Evolutionary conservation across 305 asterid species (phyloP), one percentile per base, ranked within the genome.

Genomic region (Solanum hybrid): DNA sequence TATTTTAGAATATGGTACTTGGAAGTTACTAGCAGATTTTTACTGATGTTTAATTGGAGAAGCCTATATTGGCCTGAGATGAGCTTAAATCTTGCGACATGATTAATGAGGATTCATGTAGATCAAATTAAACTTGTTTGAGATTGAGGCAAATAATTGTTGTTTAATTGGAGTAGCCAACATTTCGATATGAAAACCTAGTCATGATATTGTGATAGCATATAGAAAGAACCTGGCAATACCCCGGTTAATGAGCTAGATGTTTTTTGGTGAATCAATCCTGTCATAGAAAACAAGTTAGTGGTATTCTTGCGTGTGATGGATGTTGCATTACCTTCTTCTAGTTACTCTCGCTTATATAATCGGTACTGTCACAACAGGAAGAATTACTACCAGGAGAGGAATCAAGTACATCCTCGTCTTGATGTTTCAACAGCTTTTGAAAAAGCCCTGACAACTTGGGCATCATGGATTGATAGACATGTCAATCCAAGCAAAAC

Each of bases 401-500:
- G 94, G 64, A 91, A 95, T 90, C 95, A 91, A 92, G 95, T 97
- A 72, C 92, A 92, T 88, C 96, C 98, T 56, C 95, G 78, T 80
- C 98, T 97, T 6, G 96, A 97, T 31, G 98, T 92, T 89, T 92
- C 93, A 56, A 91, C 77, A 34, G 99, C 98, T 87, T 97, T 95
- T 91, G 72, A 64, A 89, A 93, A 94, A 93, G 95, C 99, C 73
- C 66, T 97, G 86, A 87, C 40, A 9, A 95, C 98, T 40, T 97
- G 99, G 99, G 97, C 96, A 1, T 94, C 95, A 2, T 97, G 99
- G 99, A 93, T 95, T 7, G 98, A 97, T 87, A 94, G 92, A 90
- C 22, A 93, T 94, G 93, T 97, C 22, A 94, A 93, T 88, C 97
- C 97, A 66, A 92, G 36, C 87, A 94, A 90, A 93, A 95, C 99